Percentiles rank a stretch among this genome's conserved stretches.
Evolutionary conservation across 192 early-diverging fungal genomes (phyloP).

Genomic region (Chytriomyces sp.): DNA sequence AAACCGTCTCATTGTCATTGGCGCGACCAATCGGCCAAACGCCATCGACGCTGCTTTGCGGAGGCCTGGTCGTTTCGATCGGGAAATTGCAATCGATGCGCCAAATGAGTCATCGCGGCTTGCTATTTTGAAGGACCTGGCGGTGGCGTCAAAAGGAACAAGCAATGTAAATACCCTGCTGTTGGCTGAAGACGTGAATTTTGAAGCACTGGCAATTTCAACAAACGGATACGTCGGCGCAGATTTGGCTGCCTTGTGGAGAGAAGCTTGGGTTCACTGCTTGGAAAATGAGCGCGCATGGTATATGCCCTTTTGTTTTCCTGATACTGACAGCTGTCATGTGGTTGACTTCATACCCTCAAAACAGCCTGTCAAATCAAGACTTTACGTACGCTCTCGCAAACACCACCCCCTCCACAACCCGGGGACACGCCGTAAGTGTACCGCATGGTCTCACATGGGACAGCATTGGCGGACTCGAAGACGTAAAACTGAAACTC

Average conservation of each 20-base stretch:
- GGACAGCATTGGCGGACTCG: slow-evolving; percentile 89
- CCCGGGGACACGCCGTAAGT: slow-evolving; percentile 50
- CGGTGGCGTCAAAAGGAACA: slow-evolving; percentile 27
- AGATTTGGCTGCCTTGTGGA: slow-evolving; percentile 82
- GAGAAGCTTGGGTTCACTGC: slow-evolving; percentile 72
- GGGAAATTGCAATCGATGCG: slow-evolving; percentile 80
- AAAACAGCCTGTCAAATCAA: slow-evolving; percentile 12
- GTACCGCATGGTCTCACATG: slow-evolving; percentile 69
- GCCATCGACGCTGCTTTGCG: slow-evolving; percentile 82
- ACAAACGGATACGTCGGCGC: slow-evolving; percentile 96
- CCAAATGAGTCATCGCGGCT: slow-evolving; percentile 68
- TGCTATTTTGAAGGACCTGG: slow-evolving; percentile 67
- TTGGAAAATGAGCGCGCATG: slow-evolving; percentile 10
- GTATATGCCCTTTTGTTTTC: slow-evolving; percentile 41
- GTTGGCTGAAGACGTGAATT: slow-evolving; percentile 55
- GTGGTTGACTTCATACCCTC: no score
- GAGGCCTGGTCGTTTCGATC: slow-evolving; percentile 85
- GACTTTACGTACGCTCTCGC: slow-evolving; percentile 31
- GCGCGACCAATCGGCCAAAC: slow-evolving; percentile 89
- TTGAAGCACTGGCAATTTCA: slow-evolving; percentile 47
- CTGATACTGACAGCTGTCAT: not conserved
- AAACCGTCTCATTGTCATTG: slow-evolving; percentile 73
- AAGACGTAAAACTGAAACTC: slow-evolving; percentile 79
- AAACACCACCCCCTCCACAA: slow-evolving; percentile 66
- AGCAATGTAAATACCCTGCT: slow-evolving; percentile 47